These are phyloP conservation scores for Agastache rugosa DNA, from an alignment of 257 asterid genomes.

Conservation along the genomic window DNA sequence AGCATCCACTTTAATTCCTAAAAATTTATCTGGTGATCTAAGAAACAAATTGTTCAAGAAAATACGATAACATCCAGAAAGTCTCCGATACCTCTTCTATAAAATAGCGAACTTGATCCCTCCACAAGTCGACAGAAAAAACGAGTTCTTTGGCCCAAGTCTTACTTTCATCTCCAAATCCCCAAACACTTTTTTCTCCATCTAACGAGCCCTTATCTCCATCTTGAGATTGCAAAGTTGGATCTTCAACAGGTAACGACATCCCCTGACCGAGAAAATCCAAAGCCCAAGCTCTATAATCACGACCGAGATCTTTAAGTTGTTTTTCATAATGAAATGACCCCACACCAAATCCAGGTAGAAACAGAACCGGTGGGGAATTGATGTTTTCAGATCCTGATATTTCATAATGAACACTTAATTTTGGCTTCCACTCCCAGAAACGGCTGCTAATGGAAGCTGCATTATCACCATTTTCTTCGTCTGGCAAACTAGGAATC, in stretches of 20 bases:
- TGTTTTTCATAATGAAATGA: conserved; percentile 93
- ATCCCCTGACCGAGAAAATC: conserved; percentile 95
- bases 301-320: conserved; percentile 88
- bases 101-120: conserved; percentile 80
- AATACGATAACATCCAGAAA: background rate
- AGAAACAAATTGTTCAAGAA: background rate
- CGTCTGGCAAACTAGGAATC: conserved; percentile 79
- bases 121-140: conserved; percentile 87
- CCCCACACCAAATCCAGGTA: conserved; percentile 98
- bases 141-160: conserved; percentile 88
- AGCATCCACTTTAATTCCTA: background rate
- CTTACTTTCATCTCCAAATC: conserved; percentile 87
- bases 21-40: conserved; percentile 1
- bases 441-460: conserved; percentile 63
- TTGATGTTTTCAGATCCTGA: conserved; percentile 75
- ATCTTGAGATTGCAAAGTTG: conserved; percentile 51
- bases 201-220: conserved; percentile 39
- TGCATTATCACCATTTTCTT: conserved; percentile 51
- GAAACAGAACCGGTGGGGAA: conserved; percentile 78
- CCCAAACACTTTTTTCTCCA: conserved; percentile 61
- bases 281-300: conserved; percentile 74
- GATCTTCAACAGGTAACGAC: conserved; percentile 87
- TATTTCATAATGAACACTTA: conserved; percentile 73
- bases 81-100: conserved; percentile 69
- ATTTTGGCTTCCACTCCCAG: conserved; percentile 92